Conservation (phyloP, 2,329 filamentous ascomycete species). For the Pseudocercospora musae region DNA sequence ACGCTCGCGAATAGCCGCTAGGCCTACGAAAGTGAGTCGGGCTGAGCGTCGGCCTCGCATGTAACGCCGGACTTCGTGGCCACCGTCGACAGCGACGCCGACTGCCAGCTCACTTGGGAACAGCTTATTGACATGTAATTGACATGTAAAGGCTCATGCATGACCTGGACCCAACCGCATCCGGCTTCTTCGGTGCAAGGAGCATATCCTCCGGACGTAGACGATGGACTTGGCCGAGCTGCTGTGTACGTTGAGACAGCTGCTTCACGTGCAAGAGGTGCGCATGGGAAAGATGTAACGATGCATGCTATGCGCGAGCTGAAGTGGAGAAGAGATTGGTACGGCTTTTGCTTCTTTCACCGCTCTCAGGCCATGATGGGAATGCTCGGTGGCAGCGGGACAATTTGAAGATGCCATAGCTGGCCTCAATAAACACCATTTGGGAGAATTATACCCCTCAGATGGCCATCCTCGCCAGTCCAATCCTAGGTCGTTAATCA, state of each 20-base stretch:
- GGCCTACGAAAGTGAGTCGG: background rate
- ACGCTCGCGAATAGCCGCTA: background rate
- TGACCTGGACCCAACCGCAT: background rate
- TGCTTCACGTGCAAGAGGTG: background rate
- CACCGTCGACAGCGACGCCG: background rate
- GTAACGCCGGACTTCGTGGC: background rate
- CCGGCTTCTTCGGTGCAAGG: background rate
- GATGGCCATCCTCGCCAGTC: background rate
- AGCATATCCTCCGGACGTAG: background rate
- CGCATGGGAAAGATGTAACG: background rate
- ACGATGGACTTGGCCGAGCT: background rate
- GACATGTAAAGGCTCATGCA: background rate
- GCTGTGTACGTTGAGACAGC: background rate
- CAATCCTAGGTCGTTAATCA: background rate
- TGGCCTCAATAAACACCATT: background rate
- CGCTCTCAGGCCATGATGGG: background rate
- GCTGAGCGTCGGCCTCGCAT: background rate
- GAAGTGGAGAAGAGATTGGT: background rate
- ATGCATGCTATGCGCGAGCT: background rate
- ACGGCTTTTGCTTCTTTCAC: background rate
- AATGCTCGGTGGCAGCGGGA: background rate
- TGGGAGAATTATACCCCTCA: background rate
- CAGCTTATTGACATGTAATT: too few species aligned
- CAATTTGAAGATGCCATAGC: background rate
- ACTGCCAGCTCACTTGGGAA: background rate